Percentiles rank a stretch among this genome's conserved stretches.
Evolutionary conservation across 805 yeast species (phyloP).

Genomic region (Wickerhamiella dianesei): DNA sequence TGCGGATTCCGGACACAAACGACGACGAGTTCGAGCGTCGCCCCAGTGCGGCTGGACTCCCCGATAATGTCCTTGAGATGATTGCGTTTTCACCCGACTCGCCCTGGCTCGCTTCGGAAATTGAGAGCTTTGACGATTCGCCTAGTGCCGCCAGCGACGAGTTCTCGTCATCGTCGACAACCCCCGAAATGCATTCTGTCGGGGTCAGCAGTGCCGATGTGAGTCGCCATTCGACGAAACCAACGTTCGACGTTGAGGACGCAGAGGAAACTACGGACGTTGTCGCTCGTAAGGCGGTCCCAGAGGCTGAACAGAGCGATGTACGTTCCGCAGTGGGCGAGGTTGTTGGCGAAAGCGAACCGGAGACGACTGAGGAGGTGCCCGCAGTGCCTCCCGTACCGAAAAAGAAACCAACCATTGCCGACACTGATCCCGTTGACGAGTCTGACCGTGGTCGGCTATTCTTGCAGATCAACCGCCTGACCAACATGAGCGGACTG

Average conservation of each 20-base stretch:
- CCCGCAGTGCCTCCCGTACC: neutral
- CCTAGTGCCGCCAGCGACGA: neutral
- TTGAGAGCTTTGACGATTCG: slow-evolving; percentile 2
- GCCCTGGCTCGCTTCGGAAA: slow-evolving; percentile 14
- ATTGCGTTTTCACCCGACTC: slow-evolving; percentile 18
- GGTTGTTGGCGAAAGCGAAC: too few relatives aligned
- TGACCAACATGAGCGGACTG: slow-evolving; percentile 16
- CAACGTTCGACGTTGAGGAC: too few relatives aligned
- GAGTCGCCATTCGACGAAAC: neutral
- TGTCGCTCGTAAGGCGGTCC: neutral
- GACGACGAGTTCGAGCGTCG: slow-evolving; percentile 8
- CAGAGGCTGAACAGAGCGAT: neutral
- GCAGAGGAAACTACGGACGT: neutral
- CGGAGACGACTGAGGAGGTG: neutral
- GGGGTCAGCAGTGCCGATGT: neutral
- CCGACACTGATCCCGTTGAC: slow-evolving; percentile 17
- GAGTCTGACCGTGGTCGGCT: slow-evolving; percentile 20
- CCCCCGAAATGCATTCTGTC: neutral
- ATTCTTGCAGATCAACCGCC: slow-evolving; percentile 19
- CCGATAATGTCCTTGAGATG: slow-evolving; percentile 16
- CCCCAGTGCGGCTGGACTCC: slow-evolving; percentile 11
- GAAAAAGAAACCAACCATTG: neutral
- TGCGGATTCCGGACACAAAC: slow-evolving; percentile 3
- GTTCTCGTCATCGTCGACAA: neutral
- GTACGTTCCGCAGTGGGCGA: neutral